Base-by-base conservation (phyloP, 2,329 filamentous ascomycete genomes). In the Bipolaris zeicola region DNA sequence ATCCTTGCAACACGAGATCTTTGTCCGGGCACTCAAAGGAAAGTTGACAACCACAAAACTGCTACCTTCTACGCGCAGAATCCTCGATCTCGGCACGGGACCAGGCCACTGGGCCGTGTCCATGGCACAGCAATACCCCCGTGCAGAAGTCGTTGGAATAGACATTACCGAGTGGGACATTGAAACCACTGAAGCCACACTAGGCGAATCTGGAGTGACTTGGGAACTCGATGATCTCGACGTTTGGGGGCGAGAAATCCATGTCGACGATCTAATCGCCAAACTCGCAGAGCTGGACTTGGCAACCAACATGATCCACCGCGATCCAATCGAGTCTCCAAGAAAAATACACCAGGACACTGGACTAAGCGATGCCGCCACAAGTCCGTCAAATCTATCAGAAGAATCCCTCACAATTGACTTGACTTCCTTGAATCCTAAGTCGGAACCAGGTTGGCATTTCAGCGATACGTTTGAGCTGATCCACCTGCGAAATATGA, bases 1-100 rank as follows among this genome's bases (percentile, higher is more conserved):
- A 48, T 82, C 83, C 55, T 78, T 89, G 50, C 77, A 85, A 37
- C 86, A 89, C 62, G 85, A 88, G 67, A 83, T 88, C 44, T 88
- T 85, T 65, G 74, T 87, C 14, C 62, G 67, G 18, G 71, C 73
- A 22, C 62, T 77, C 5, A 66, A 72, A 49, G 74, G 73, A 6
- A 71, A 67, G 28, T 63, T 77, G 31, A 76, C 74, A 6, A 76
- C 75, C n/a, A 72, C 71, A 11, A 65, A 60, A 16, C 51, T 75
- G 18, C 57, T 68, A 8, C 62, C 67, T 7, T 59, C 61, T 1
- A 67, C 66, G 3, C 59, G 61, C 13, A 61, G 75, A 44, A 72
- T 77, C 6, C 68, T 77, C 5, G 75, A 76, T 61, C 68, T 83
- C 16, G 81, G 81, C 24, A 81, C 81, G 3, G 81, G 81, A 0